phyloP scores from a whole-genome alignment of 2,329 filamentous ascomycete genomes.

The Nemania sp. region DNA sequence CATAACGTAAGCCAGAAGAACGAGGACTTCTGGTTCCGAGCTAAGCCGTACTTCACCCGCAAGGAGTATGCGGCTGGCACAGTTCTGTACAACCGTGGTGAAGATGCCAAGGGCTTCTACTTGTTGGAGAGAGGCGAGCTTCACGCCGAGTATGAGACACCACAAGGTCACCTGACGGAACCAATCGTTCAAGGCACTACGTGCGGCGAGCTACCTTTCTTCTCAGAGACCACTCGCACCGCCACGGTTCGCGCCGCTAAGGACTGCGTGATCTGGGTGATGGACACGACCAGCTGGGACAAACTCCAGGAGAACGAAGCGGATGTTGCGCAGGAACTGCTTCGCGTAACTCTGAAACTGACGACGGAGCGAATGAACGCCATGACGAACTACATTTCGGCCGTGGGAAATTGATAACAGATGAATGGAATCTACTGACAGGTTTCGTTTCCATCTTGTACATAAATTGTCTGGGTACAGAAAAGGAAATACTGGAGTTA shows the following conservation, averaged over 20 bases:
- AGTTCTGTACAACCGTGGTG: constrained; percentile 77
- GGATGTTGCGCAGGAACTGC: constrained; percentile 79
- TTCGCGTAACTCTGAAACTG: constrained; percentile 87
- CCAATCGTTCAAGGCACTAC: constrained; percentile 93
- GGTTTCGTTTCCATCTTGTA: neutral
- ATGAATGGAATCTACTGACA: constrained; percentile 12
- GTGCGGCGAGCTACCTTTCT: constrained; percentile 95
- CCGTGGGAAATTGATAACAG: constrained; percentile 47
- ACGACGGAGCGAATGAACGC: constrained; percentile 89
- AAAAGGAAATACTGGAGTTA: constrained; percentile 9
- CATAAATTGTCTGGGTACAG: neutral
- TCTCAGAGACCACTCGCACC: constrained; percentile 85
- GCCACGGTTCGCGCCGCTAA: constrained; percentile 84
- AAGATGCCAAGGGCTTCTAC: constrained; percentile 82
- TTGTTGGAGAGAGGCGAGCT: constrained; percentile 88
- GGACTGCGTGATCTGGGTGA: constrained; percentile 80
- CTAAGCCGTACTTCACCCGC: constrained; percentile 73
- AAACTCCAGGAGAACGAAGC: constrained; percentile 72
- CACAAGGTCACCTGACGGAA: constrained; percentile 87
- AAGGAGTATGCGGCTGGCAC: constrained; percentile 70
- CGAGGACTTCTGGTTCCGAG: constrained; percentile 94
- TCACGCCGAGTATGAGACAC: constrained; percentile 85
- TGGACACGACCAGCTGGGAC: constrained; percentile 74
- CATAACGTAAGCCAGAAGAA: constrained; percentile 82
- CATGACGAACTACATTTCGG: constrained; percentile 59